These are phyloP conservation scores for Mycena floridula DNA, from an alignment of 768 basidiomycete genomes.

Conservation along the genomic window DNA sequence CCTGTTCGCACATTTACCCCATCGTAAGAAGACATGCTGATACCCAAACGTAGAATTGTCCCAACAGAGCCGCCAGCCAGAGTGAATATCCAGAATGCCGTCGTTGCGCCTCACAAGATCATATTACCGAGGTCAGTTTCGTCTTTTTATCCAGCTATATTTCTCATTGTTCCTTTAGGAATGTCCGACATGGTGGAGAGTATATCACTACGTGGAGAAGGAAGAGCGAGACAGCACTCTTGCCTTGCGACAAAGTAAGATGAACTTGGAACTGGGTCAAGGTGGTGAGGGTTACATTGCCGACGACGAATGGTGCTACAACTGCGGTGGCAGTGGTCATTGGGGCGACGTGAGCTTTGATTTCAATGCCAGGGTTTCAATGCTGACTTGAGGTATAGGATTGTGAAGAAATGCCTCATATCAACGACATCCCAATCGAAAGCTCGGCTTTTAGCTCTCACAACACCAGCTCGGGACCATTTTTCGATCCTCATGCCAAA, in stretches of 20 bases:
- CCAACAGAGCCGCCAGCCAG: conserved; percentile 24
- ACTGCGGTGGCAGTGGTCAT: conserved; percentile 68
- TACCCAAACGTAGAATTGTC: neutral
- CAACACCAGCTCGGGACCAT: conserved; percentile 62
- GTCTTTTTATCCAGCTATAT: neutral
- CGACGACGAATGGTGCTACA: conserved; percentile 74
- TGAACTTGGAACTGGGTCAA: conserved; percentile 44
- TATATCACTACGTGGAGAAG: conserved; percentile 66
- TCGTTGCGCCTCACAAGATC: conserved; percentile 59
- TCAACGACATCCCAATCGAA: conserved; percentile 37
- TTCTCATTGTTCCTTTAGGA: conserved; percentile 39
- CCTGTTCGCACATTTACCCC: conserved; percentile 33
- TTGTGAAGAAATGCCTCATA: conserved; percentile 41
- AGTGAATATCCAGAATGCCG: conserved; percentile 47
- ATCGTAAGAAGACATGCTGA: neutral
- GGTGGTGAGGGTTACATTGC: conserved; percentile 80
- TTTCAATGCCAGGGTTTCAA: neutral
- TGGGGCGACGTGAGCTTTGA: conserved; percentile 65
- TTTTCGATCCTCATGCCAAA: conserved; percentile 40
- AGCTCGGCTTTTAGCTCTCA: conserved; percentile 63
- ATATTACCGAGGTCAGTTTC: conserved; percentile 54
- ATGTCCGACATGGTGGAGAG: conserved; percentile 78
- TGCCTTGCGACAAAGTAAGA: conserved; percentile 41
- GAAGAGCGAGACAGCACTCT: conserved; percentile 42
- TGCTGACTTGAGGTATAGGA: conserved; percentile 38